Evolutionary conservation across 495 filamentous ascomycete genomes (phyloP).

Genomic region (Parachaetomium inaequale): DNA sequence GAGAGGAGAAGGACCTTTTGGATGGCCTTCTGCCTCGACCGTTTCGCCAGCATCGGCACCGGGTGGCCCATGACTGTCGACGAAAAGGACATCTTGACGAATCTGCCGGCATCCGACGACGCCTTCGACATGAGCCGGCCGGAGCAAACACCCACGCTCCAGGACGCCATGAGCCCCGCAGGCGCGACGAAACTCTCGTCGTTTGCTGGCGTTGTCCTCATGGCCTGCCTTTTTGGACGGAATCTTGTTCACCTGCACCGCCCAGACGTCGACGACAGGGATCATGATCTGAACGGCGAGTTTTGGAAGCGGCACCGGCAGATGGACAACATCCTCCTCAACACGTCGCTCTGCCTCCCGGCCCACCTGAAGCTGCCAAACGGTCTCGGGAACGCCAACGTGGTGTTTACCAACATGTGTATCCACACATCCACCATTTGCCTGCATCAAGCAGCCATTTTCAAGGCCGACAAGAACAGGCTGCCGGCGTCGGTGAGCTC

Average conservation of each 20-base stretch:
- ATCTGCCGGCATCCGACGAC: conserved; percentile 80
- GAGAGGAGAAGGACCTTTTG: conserved; percentile 91
- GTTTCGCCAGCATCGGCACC: conserved; percentile 94
- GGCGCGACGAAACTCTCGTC: conserved; percentile 69
- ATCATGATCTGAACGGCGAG: conserved; percentile 85
- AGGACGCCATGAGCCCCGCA: conserved; percentile 66
- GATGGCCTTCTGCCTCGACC: conserved; percentile 85
- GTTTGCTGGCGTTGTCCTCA: conserved; percentile 75
- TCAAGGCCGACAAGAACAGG: conserved; percentile 88
- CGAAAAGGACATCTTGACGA: conserved; percentile 85
- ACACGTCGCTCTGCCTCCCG: conserved; percentile 79
- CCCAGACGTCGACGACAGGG: conserved; percentile 74
- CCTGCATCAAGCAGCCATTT: conserved; percentile 95
- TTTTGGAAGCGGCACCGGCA: conserved; percentile 94
- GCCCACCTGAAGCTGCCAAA: conserved; percentile 75
- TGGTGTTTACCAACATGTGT: conserved; percentile 94
- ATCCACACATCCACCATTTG: conserved; percentile 97
- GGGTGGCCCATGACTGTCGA: conserved; percentile 96
- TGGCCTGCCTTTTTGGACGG: conserved; percentile 88
- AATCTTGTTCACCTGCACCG: conserved; percentile 93
- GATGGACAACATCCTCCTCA: conserved; percentile 86
- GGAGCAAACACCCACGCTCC: conserved; percentile 63
- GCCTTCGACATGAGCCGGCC: conserved; percentile 79
- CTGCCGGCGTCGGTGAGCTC: conserved; percentile 71
- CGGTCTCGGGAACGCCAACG: conserved; percentile 74